Conservation (phyloP, 768 basidiomycete genomes). For the Cystofilobasidium capitatum region DNA sequence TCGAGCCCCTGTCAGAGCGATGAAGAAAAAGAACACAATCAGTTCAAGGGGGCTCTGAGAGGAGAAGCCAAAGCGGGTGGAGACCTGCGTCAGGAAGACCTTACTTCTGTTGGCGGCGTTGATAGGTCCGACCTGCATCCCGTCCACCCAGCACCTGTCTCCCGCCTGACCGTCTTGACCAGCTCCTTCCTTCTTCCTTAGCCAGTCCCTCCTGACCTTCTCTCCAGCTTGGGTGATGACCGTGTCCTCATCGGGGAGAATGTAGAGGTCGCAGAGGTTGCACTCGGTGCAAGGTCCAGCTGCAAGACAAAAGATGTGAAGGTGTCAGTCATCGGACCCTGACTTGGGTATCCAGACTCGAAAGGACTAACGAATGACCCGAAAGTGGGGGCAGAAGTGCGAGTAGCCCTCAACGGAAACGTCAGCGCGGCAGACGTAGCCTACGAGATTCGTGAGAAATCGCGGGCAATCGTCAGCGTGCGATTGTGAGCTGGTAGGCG, state of each 20-base stretch:
- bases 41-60: background rate
- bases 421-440: conserved; percentile 26
- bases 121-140: background rate
- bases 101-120: background rate
- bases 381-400: conserved; percentile 26
- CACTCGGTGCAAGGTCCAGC: conserved; percentile 23
- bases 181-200: background rate
- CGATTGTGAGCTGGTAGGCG: background rate
- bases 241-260: conserved; percentile 18
- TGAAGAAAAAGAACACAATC: too few species aligned
- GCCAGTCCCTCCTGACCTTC: background rate
- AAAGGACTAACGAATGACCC: background rate
- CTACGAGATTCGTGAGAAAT: too few species aligned
- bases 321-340: background rate
- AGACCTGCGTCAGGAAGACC: too few species aligned
- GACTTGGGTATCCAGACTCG: background rate
- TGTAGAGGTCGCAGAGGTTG: conserved; percentile 23
- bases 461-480: too few species aligned
- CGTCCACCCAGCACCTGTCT: background rate
- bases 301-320: background rate
- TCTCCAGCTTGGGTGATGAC: background rate
- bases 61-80: background rate
- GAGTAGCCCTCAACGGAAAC: conserved; percentile 19
- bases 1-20: too few species aligned
- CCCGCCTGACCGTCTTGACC: background rate